Conservation (phyloP, 345 rosid species). For the Tarenaya hassleriana region DNA sequence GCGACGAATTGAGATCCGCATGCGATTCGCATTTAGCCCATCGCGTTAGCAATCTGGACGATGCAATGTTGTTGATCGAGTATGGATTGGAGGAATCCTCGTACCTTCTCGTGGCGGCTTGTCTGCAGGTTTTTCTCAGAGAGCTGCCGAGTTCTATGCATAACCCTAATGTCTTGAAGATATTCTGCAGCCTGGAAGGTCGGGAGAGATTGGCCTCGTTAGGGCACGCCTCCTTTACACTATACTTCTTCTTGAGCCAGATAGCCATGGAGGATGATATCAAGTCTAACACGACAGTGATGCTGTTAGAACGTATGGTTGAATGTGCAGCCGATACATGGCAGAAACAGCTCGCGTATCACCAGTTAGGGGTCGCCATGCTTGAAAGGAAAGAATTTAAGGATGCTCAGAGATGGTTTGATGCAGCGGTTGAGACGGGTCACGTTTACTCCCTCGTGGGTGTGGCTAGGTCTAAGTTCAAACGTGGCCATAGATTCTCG, state of each 20-base stretch:
- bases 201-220: conserved; percentile 50
- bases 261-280: conserved; percentile 72
- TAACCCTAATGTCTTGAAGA: conserved; percentile 48
- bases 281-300: conserved; percentile 81
- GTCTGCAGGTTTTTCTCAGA: conserved; percentile 78
- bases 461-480: conserved; percentile 76
- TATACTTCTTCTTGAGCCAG: conserved; percentile 78
- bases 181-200: conserved; percentile 58
- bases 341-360: conserved; percentile 87
- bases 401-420: conserved; percentile 82
- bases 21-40: conserved; percentile 71
- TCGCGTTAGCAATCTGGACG: conserved; percentile 48
- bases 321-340: conserved; percentile 64
- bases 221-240: conserved; percentile 74
- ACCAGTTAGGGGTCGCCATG: conserved; percentile 84
- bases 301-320: conserved; percentile 73
- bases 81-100: conserved; percentile 76
- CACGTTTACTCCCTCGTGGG: conserved; percentile 70
- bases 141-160: conserved; percentile 70
- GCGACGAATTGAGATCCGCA: conserved; percentile 70
- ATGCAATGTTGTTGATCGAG: conserved; percentile 62
- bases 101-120: conserved; percentile 73
- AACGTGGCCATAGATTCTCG: conserved; percentile 78
- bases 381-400: conserved; percentile 80
- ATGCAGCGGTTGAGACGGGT: conserved; percentile 61